Percentiles rank a stretch among this genome's conserved stretches.
Evolutionary conservation across 208 protist genomes (phyloP).

Genomic region (Leishmania turanica): DNA sequence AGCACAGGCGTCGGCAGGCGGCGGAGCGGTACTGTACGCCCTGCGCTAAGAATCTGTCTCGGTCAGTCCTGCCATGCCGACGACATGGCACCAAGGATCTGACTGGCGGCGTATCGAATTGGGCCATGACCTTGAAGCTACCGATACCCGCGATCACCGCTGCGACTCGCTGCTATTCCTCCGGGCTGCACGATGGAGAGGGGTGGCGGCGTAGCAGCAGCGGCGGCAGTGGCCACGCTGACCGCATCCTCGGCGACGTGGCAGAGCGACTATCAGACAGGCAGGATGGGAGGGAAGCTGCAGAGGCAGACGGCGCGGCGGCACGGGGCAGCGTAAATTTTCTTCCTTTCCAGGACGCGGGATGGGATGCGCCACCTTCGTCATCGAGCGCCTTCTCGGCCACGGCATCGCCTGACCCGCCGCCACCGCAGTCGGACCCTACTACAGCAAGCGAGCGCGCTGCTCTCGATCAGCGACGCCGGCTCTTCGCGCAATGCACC

Average conservation of each 20-base stretch:
- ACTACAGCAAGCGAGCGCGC: conserved; percentile 6
- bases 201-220: conserved; percentile 1
- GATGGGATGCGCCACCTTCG: background rate
- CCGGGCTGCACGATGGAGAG: background rate
- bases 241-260: background rate
- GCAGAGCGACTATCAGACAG: background rate
- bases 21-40: background rate
- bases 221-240: background rate
- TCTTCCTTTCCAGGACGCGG: background rate
- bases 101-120: background rate
- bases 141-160: background rate
- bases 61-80: background rate
- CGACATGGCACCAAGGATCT: background rate
- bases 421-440: conserved; percentile 11
- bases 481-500: conserved; percentile 18
- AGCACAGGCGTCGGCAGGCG: background rate
- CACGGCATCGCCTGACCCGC: background rate
- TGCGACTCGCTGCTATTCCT: conserved; percentile 6
- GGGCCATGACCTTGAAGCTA: background rate
- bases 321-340: background rate
- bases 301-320: background rate
- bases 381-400: background rate
- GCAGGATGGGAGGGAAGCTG: background rate
- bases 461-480: conserved; percentile 14
- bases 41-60: background rate